These are phyloP conservation scores for Komagataella pseudopastoris DNA, from an alignment of 805 yeast species.

Conservation along the genomic window DNA sequence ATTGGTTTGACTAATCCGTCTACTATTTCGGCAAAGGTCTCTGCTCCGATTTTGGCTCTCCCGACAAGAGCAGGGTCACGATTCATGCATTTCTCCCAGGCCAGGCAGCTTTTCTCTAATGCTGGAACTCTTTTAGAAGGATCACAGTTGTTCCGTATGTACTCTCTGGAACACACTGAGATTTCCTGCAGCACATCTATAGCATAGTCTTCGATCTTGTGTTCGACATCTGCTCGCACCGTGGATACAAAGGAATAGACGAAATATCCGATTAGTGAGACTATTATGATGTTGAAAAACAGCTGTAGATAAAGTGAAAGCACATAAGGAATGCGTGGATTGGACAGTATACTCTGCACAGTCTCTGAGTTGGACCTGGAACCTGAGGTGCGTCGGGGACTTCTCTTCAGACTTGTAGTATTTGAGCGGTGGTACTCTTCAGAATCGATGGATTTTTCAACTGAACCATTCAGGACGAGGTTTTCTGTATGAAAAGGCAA, in stretches of 20 bases:
- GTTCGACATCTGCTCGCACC: slow-evolving; percentile 51
- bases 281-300: slow-evolving; percentile 38
- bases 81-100: slow-evolving; percentile 77
- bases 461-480: neutral
- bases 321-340: slow-evolving; percentile 41
- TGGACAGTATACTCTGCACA: slow-evolving; percentile 9
- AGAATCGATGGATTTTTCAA: neutral
- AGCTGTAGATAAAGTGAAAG: slow-evolving; percentile 54
- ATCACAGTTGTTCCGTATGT: slow-evolving; percentile 58
- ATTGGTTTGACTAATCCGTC: slow-evolving; percentile 66
- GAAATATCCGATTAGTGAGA: slow-evolving; percentile 36
- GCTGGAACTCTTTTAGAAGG: slow-evolving; percentile 60
- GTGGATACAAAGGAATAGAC: slow-evolving; percentile 38
- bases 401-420: neutral
- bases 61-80: slow-evolving; percentile 54
- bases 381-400: neutral
- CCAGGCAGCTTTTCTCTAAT: slow-evolving; percentile 50
- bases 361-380: neutral
- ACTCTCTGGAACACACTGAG: slow-evolving; percentile 55
- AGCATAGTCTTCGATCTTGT: slow-evolving; percentile 51
- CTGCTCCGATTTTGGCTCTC: slow-evolving; percentile 62
- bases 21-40: slow-evolving; percentile 69
- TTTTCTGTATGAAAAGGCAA: slow-evolving; percentile 2
- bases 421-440: neutral
- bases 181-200: slow-evolving; percentile 51